A percentile compares a stretch with the other conserved stretches of the same genome.
Evolutionary conservation across 495 filamentous ascomycete species (phyloP).

Genomic region (Penicillium pancosmium): DNA sequence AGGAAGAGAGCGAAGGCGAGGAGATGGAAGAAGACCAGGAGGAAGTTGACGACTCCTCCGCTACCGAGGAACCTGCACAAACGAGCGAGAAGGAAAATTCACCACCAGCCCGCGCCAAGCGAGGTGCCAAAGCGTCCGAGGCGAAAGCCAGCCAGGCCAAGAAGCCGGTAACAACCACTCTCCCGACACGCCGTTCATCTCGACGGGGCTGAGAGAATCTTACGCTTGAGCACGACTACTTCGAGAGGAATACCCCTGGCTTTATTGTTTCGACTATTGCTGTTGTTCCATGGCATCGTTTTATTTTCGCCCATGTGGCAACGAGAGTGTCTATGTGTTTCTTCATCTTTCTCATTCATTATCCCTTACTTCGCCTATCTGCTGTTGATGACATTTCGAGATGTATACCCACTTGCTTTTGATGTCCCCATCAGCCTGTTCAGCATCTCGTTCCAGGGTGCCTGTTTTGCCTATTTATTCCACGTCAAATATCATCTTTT

Average conservation of each 20-base stretch:
- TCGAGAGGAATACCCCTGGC: conserved; percentile 4
- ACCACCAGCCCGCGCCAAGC: conserved; percentile 29
- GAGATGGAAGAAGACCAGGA: conserved; percentile 16
- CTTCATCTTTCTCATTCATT: conserved; percentile 19
- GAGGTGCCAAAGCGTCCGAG: conserved; percentile 19
- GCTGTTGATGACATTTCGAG: conserved; percentile 30
- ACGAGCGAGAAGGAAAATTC: conserved; percentile 28
- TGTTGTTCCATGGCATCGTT: conserved; percentile 8
- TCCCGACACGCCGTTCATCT: conserved; percentile 46
- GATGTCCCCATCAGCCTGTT: conserved; percentile 17
- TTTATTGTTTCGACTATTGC: conserved; percentile 8
- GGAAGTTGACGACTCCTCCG: conserved; percentile 23
- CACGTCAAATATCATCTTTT: conserved; percentile 3
- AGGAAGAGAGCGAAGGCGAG: conserved; percentile 25
- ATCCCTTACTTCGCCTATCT: conserved; percentile 6
- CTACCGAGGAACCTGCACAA: conserved; percentile 29
- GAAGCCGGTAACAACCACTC: conserved; percentile 26
- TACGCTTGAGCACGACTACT: not conserved
- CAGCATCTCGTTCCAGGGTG: not conserved
- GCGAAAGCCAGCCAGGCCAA: conserved; percentile 18
- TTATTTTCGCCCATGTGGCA: conserved; percentile 14
- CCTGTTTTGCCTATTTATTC: not conserved
- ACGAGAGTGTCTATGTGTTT: conserved; percentile 5
- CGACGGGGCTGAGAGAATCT: conserved; percentile 34
- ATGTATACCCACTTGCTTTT: conserved; percentile 42